Percentiles rank a stretch among this genome's conserved stretches.
Evolutionary conservation across 352 stramenopile species (phyloP).

Genomic region (Blastocystis hominis): DNA sequence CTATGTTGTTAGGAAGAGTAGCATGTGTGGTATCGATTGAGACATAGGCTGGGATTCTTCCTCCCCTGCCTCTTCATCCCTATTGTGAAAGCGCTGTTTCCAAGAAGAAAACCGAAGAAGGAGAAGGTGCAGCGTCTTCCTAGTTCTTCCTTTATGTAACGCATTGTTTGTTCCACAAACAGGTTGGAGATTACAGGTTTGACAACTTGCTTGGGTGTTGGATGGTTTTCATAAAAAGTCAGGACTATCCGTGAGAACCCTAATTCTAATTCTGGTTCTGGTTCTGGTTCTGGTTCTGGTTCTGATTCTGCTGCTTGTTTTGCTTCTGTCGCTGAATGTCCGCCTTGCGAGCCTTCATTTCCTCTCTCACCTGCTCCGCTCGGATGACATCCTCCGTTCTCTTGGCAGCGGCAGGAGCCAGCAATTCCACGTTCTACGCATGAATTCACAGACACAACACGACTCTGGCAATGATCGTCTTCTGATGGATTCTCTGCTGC

Average conservation of each 20-base stretch:
- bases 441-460: not conserved
- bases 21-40: not conserved
- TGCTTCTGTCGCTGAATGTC: slow-evolving; percentile 13
- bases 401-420: not conserved
- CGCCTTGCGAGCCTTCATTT: slow-evolving; percentile 29
- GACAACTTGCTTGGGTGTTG: too few species aligned
- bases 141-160: not conserved
- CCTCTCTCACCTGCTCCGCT: slow-evolving; percentile 47
- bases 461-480: slow-evolving; percentile 39
- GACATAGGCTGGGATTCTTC: slow-evolving; percentile 22
- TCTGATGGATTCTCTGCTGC: slow-evolving; percentile 31
- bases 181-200: too few species aligned
- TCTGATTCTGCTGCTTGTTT: not conserved
- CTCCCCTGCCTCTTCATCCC: slow-evolving; percentile 1
- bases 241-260: too few species aligned
- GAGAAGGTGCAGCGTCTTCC: not conserved
- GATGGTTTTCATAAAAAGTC: too few species aligned
- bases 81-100: not conserved
- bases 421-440: slow-evolving; percentile 40
- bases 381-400: slow-evolving; percentile 3
- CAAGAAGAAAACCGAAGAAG: not conserved
- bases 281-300: not conserved
- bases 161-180: not conserved
- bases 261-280: too few species aligned
- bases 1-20: not conserved